Percentiles rank a stretch among this genome's conserved stretches.
Conservation (phyloP, 352 stramenopile genomes). For the Thraustotheca clavata region DNA sequence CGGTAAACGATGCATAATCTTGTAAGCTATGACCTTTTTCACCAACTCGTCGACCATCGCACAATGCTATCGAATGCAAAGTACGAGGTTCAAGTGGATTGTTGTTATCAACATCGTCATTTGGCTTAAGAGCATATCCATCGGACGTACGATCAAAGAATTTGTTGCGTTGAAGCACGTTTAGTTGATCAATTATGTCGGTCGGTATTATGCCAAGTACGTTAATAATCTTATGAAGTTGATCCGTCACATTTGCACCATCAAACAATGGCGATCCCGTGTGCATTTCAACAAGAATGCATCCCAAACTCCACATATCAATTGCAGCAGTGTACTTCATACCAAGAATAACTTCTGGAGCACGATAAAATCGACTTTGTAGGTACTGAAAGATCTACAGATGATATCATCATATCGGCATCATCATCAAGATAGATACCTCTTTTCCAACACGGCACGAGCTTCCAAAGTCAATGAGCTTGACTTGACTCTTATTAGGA, state of each 20-base stretch:
- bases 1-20: conserved; percentile 90
- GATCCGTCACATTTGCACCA: conserved; percentile 93
- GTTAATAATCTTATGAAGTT: conserved; percentile 95
- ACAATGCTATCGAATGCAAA: conserved; percentile 27
- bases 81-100: neutral
- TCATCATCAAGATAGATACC: too few relatives aligned
- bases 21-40: conserved; percentile 65
- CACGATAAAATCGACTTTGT: conserved; percentile 96
- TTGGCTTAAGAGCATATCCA: conserved; percentile 7
- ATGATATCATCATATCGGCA: neutral
- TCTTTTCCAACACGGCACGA: conserved; percentile 92
- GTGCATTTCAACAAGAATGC: conserved; percentile 95
- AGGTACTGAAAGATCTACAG: conserved; percentile 96
- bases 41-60: conserved; percentile 30
- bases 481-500: conserved; percentile 92
- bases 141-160: conserved; percentile 84
- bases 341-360: conserved; percentile 80
- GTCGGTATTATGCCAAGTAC: conserved; percentile 91
- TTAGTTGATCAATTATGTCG: conserved; percentile 85
- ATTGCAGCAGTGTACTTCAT: conserved; percentile 76
- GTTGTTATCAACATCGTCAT: neutral
- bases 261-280: conserved; percentile 97
- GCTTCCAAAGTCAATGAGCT: conserved; percentile 99
- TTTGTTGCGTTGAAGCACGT: conserved; percentile 65
- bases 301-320: conserved; percentile 87